Conservation (phyloP, 2,329 filamentous ascomycete species). For the Aspergillus calidoustus region DNA sequence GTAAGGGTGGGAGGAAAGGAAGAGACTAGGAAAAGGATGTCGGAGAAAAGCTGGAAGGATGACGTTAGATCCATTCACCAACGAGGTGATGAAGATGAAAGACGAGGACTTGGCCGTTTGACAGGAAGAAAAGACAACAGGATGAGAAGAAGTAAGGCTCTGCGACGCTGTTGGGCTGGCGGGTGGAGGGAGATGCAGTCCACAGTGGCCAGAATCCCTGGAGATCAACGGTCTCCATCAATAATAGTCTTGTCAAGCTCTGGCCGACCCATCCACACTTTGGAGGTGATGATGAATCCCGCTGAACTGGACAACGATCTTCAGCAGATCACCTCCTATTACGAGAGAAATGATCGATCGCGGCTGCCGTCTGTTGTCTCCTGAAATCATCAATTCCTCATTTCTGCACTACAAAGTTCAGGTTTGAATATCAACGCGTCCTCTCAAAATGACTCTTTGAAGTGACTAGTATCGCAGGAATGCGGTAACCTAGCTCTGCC, state of each 20-base stretch:
- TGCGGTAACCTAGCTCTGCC: background rate
- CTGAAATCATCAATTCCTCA: background rate
- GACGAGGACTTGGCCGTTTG: background rate
- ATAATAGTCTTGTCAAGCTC: background rate
- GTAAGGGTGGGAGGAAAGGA: background rate
- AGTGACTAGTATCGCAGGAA: background rate
- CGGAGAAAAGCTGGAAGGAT: background rate
- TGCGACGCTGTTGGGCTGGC: background rate
- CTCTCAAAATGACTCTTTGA: background rate
- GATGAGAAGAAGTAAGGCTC: background rate
- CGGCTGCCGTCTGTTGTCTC: background rate
- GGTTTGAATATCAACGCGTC: too few species aligned
- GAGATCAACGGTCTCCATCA: slow-evolving; percentile 6
- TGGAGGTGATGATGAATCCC: background rate
- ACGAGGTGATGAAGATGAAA: background rate
- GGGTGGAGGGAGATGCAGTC: background rate
- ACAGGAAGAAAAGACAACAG: background rate
- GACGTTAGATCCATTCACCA: background rate
- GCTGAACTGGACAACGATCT: background rate
- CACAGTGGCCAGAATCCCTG: background rate
- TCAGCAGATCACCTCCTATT: background rate
- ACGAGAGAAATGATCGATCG: background rate
- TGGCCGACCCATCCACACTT: background rate
- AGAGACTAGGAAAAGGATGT: background rate
- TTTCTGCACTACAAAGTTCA: background rate